Evolutionary conservation across 2,329 filamentous ascomycete species (phyloP), one percentile per base, ranked within the genome.

Genomic region (Aspergillus sp.): DNA sequence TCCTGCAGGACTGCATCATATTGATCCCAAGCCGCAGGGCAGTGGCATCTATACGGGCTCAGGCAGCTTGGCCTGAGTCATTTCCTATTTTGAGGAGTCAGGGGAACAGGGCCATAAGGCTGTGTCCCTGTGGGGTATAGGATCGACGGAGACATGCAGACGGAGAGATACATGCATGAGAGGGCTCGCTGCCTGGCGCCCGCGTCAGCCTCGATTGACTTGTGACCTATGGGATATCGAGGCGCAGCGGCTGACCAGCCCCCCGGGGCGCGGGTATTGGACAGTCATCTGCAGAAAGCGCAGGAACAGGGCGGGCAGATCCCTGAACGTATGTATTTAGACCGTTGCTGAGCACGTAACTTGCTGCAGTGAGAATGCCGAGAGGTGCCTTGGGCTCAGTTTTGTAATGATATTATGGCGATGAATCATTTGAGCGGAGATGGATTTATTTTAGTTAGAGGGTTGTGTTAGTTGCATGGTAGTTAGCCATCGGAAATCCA

Each of bases 141-240:
- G 51, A 25, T 53, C 38, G 36, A 45, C 12, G 25, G 30, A 59
- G 32, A 56, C n/a, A 54, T 54, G 56, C 51, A 48, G 48, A 15
- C 52, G 47, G 17, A 56, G 53, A 50, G 48, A 50, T 7, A 38
- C 9, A 38, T 47, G 54, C 15, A 41, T 60, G 32, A 19, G 36
- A 58, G 48, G 28, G 45, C 55, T 57, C 56, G 48, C 51, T 53
- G 49, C 62, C 55, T 65, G 60, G 62, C 62, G 58, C 62, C 55
- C 58, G 49, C 15, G 43, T 65, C 63, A 65, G 63, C 62, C 58
- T 64, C 39, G 59, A 25, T 54, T 17, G 38, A 47, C 64, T 61
- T 61, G 62, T 66, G 62, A 64, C 60, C 64, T 65, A 61, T 63
- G 45, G 61, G 43, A 61, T 47, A 61, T 57, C 62, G 48, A 60